Evolutionary conservation across 1,139 yeast genomes (phyloP), one percentile per base, ranked within the genome.

Genomic region (Pichia sp.): DNA sequence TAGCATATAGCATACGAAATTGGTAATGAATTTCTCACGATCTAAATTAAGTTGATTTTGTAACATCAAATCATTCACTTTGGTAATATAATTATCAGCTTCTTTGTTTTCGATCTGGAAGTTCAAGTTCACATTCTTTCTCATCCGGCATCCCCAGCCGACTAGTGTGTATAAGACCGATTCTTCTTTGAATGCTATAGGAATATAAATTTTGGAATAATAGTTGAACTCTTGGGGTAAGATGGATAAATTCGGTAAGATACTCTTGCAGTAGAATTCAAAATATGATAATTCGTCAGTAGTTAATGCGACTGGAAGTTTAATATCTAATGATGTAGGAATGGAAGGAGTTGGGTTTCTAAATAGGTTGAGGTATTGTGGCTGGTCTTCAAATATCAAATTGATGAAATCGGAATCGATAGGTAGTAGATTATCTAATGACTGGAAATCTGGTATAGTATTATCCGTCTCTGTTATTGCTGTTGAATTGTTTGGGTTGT

Each of bases 161-260:
- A 68, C 57, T 32, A 68, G 45, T 6, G 67, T 58, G 40, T 63
- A 61, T 14, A 68, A 48, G 4, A 67, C 66, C 1, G 65, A 53
- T 42, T 58, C 56, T 30, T 67, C 65, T 39, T 57, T 57, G 33
- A 66, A 56, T 1, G 72, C 71, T 53, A 67, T 56, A 2, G 72
- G 69, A 6, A 69, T 53, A 48, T 63, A 66, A n/a, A 67, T 57
- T 35, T 60, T 63, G 9, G 66, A 55, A 47, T 65, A 68, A 45
- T 63, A 62, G 44, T 68, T 68, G 32, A 57, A 55, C 35, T 66
- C 60, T 43, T 64, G 64, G 2, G 71, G 69, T 21, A 68, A 49
- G 11, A 66, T 59, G 5, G 69, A 66, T 12, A 68, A 44, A 18
- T 61, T 62, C 1, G 69, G 68, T 4, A 67, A 56, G 9, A 68